Base-by-base conservation (phyloP, 164 flowering plant genomes). In the Liriodendron chinense region DNA sequence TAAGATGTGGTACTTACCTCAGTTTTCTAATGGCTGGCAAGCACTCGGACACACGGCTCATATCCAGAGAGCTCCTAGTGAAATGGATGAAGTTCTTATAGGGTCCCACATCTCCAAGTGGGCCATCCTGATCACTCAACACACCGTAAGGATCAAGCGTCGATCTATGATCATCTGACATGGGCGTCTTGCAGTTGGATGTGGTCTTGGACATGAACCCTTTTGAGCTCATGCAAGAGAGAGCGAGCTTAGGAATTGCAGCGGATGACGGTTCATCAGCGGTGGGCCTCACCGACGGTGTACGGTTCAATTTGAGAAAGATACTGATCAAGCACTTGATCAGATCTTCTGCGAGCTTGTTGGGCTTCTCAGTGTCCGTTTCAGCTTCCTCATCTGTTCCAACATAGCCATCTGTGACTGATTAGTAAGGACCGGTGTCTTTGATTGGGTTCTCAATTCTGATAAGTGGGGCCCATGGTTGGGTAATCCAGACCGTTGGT, bases 271-370 rank as follows among this genome's bases (percentile, higher is more conserved):
- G 86, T 64, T 69, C 75, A 9, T 69, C 65, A 48, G 64, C 72
- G 8, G 63, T 28, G 1, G 85, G 63, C 72, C 77, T 9, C 18
- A 16, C 59, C 0, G 59, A 16, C 13, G 59, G 18, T 16, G 59
- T 63, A 25, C 77, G 79, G 80, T 91, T 91, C 78, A 92, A 74
- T 65, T 87, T 88, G 25, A 89, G 83, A 83, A 87, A 93, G 82
- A 92, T 89, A 78, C 80, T 78, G 72, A 89, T 92, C 69, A 95
- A 80, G 78, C 96, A 90, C 79, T 83, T 90, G 72, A 94, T 77
- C 49, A 91, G 83, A 56, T 92, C 88, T 82, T 90, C 95, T 2
- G 97, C 91, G 68, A 94, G 81, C 63, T 78, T 83, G 75, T 91
- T 93, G 57, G 97, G 94, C 34, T 83, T 85, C 67, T 82, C 81